Conservation (phyloP, 148 eudicot genomes). For the Arbutus unedo region DNA sequence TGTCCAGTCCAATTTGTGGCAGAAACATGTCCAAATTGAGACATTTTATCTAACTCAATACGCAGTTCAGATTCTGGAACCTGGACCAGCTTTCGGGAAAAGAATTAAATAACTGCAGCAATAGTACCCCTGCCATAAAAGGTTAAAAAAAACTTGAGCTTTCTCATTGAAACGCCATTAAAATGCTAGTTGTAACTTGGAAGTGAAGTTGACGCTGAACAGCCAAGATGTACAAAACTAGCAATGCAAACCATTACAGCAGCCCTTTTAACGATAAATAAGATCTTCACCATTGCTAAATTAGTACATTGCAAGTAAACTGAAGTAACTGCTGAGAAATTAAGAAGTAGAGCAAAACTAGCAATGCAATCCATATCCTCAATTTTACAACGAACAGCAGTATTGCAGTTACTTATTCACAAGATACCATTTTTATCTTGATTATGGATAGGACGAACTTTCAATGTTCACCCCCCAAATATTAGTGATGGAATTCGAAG, state of each 20-base stretch:
- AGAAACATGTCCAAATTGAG: conserved; percentile 48
- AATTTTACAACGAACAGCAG: not conserved
- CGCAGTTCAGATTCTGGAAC: conserved; percentile 5
- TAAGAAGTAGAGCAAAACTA: not conserved
- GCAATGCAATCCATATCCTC: not conserved
- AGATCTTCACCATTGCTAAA: not conserved
- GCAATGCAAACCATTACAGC: not conserved
- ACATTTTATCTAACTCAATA: conserved; percentile 24
- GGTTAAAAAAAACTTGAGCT: not conserved
- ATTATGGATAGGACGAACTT: not conserved
- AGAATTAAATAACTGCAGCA: conserved; percentile 14
- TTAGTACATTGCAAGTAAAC: not conserved
- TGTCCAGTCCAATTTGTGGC: conserved; percentile 34
- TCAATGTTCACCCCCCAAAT: not conserved
- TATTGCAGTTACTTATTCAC: not conserved
- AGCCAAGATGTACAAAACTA: not conserved
- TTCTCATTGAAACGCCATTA: not conserved
- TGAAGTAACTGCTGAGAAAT: not conserved
- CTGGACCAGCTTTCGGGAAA: not conserved
- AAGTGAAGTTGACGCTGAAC: not conserved
- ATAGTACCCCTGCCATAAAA: not conserved
- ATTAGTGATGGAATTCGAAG: not conserved
- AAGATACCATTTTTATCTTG: not conserved
- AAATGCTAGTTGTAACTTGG: not conserved
- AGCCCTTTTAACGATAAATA: not conserved